Evolutionary conservation across 306 rosid species (phyloP), one percentile per base, ranked within the genome.

Genomic region (Geum urbanum): DNA sequence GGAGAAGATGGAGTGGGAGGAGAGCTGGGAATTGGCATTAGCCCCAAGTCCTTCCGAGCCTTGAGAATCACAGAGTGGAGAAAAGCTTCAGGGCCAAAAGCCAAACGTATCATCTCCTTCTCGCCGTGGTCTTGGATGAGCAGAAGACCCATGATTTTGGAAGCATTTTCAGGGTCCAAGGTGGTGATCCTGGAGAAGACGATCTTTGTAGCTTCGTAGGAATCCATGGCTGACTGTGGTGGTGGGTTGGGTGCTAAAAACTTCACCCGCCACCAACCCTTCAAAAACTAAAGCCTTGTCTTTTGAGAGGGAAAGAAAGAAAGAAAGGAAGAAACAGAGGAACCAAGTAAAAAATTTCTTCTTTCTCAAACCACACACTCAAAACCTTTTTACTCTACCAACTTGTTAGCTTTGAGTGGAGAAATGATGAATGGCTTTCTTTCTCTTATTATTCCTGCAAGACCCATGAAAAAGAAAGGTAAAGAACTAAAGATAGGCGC

Each of bases 91-190:
- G 99, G 92, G 5, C 99, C 97, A 72, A 95, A 95, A 45, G 99
- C 99, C 65, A 95, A 56, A 19, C 99, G 81, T 16, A 91, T 95
- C 97, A 95, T 95, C 80, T 95, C 99, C n/a, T 95, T 89, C 81
- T 89, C 99, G 20, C 97, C 97, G 75, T 91, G 95, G 78, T 95
- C 99, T 79, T 95, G 97, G 72, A 94, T 82, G 44, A 91, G 81
- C 52, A 95, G 96, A 4, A 95, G 72, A 13, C 99, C 97, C 99
- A 95, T 95, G 82, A 95, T 91, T 78, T 91, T 91, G 13, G 99
- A 91, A 12, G 99, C 99, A 74, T 95, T 95, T 73, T 95, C 99
- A 35, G 96, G 97, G 92, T 95, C 99, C 78, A 91, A 64, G 82
- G 60, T 91, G 46, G 91, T 96, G 86, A 95, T 91, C 81, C 97